These are phyloP conservation scores for Chrysoporthe deuterocubensis DNA, from an alignment of 2,329 filamentous ascomycete genomes.

Conservation along the genomic window DNA sequence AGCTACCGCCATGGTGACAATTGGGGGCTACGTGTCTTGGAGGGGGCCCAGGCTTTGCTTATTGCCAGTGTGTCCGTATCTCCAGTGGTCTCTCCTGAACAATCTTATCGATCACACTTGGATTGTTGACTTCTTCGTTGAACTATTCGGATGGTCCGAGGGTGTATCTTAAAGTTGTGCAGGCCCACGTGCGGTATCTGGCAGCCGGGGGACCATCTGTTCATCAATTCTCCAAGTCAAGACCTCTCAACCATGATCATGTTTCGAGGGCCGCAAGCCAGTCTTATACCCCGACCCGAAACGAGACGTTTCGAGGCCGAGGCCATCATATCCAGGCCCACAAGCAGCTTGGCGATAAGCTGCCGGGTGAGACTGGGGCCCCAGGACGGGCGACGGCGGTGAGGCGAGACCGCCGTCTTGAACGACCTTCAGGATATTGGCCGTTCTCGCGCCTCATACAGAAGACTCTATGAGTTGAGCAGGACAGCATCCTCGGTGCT, in stretches of 20 bases:
- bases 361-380: conserved; percentile 9
- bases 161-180: not conserved
- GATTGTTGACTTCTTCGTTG: not conserved
- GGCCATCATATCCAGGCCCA: conserved; percentile 14
- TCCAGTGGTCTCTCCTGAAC: not conserved
- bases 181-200: not conserved
- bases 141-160: not conserved
- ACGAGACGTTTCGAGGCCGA: conserved; percentile 14
- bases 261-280: not conserved
- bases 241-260: not conserved
- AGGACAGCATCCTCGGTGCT: conserved; percentile 27
- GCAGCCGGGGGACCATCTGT: not conserved
- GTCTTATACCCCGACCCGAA: conserved; percentile 19
- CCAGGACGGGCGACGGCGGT: conserved; percentile 14
- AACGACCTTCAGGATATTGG: conserved; percentile 8
- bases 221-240: not conserved
- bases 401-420: not conserved
- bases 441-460: conserved; percentile 11
- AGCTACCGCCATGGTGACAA: conserved; percentile 28
- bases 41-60: not conserved
- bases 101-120: not conserved
- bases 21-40: not conserved
- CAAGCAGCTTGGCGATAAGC: conserved; percentile 6
- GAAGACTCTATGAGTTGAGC: conserved; percentile 10
- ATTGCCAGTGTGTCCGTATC: not conserved